Base-by-base conservation (phyloP, 2,329 filamentous ascomycete species). In the Pseudogymnoascus sp. region DNA sequence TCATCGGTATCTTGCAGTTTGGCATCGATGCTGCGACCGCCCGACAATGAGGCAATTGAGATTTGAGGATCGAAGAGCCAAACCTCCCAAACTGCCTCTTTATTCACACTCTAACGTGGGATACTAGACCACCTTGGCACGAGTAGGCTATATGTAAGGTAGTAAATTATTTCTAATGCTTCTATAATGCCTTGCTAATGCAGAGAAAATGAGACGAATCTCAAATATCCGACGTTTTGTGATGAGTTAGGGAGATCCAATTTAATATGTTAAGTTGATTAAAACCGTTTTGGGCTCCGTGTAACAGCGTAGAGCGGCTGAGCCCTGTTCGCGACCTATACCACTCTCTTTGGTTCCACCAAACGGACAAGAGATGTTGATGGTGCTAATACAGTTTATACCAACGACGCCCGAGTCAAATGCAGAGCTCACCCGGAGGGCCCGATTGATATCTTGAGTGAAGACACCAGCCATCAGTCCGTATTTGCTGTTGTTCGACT, bases 331-430 rank as follows among this genome's bases (percentile, higher is more conserved):
- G 19, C 39, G 39, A 12, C 89, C 89, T 60, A 90, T 88, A 62
- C 90, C 89, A 49, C 78, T 83, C 76, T 90, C 82, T 75, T 91
- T 92, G 78, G 82, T 89, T 0, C 90, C 90, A 41, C 87, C 86
- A 68, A 91, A 91, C 4, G 67, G 72, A 2, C 74, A 72, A 4
- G 63, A 71, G 41, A 77, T 41, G 14, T 14, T 36, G 14, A 36
- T 38, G 12, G 28, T 65, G 61, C 71, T 75, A 49, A 77, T 69
- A 61, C 75, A 76, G 66, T 90, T 90, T 70, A 90, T 82, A 77
- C 86, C 88, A 3, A 90, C 86, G 81, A 88, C 88, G 30, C 87
- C 87, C 11, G 84, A 81, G 72, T 89, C 85, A 52, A 90, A 77
- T 55, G 78, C 76, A 2, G 78, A 75, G 2, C 79, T 76, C 2